A percentile compares a stretch with the other conserved stretches of the same genome.
Conservation (phyloP, 305 asterid species). For the Fraxinus greggii region DNA sequence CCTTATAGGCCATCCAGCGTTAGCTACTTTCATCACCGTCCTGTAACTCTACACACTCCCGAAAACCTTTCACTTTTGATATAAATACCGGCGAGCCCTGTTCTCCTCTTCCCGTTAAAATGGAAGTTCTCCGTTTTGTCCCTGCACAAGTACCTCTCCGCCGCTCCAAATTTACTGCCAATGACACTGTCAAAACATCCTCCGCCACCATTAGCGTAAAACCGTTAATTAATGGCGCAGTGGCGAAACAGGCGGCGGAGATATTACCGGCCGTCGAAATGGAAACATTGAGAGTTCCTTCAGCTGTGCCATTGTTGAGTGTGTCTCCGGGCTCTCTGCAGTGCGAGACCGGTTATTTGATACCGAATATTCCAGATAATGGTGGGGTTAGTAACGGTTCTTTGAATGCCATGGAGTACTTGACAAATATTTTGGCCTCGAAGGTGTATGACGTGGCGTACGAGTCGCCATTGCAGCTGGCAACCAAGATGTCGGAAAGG, state of each 20-base stretch:
- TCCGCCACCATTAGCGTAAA: conserved; percentile 17
- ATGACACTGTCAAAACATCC: conserved; percentile 25
- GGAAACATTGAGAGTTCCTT: neutral
- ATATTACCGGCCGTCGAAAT: conserved; percentile 25
- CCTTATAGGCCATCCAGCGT: too few relatives aligned
- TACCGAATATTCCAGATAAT: conserved; percentile 37
- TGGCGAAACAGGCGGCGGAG: conserved; percentile 36
- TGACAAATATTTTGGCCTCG: conserved; percentile 73
- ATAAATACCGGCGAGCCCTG: neutral
- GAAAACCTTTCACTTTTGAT: neutral
- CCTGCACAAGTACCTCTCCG: conserved; percentile 35
- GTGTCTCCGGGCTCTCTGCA: conserved; percentile 62
- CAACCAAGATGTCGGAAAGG: conserved; percentile 65
- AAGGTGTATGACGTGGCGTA: conserved; percentile 85
- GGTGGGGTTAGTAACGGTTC: conserved; percentile 25
- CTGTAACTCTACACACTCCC: neutral
- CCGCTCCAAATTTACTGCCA: conserved; percentile 31
- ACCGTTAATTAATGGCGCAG: conserved; percentile 26
- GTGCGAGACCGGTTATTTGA: conserved; percentile 59
- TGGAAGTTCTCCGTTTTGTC: conserved; percentile 53
- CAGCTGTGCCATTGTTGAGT: conserved; percentile 36
- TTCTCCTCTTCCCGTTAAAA: neutral
- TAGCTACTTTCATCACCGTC: neutral
- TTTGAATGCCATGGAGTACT: conserved; percentile 60
- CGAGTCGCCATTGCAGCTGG: conserved; percentile 78